Conservation (phyloP, 2,329 filamentous ascomycete genomes). For the Botrytis byssoidea region DNA sequence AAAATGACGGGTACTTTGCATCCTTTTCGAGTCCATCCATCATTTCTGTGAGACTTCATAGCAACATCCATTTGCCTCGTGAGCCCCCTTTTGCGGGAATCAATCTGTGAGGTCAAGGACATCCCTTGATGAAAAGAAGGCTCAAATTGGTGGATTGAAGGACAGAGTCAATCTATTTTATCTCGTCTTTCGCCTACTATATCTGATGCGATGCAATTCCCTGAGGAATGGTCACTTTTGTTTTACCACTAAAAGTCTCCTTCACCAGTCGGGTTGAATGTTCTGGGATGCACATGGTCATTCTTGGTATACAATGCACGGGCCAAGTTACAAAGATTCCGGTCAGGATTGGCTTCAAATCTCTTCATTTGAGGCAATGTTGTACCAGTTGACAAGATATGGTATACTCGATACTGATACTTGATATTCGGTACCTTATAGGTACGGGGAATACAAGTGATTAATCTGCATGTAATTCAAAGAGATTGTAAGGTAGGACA, state of each 20-base stretch:
- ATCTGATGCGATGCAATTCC: constrained; percentile 19
- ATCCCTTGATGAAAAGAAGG: constrained; percentile 4
- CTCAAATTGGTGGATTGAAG: constrained; percentile 3
- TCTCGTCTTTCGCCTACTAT: constrained; percentile 20
- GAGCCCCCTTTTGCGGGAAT: constrained; percentile 9
- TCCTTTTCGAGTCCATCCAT: constrained; percentile 6
- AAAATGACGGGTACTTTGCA: constrained; percentile 16
- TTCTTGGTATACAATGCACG: constrained; percentile 8
- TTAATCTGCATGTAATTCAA: constrained; percentile 4
- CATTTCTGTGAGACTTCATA: constrained; percentile 10
- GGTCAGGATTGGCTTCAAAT: constrained; percentile 9
- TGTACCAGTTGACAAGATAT: not conserved
- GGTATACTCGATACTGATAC: not conserved
- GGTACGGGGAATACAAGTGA: constrained; percentile 7
- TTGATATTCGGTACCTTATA: not conserved
- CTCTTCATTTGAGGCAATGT: constrained; percentile 1
- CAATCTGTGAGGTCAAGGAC: constrained; percentile 4
- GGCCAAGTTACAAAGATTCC: constrained; percentile 11
- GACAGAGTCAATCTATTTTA: not conserved
- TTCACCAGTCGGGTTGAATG: constrained; percentile 17
- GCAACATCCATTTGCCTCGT: constrained; percentile 12
- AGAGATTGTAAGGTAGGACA: not conserved
- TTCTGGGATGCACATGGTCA: constrained; percentile 11
- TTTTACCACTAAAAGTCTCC: constrained; percentile 13
- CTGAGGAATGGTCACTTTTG: not conserved